Base-by-base conservation (phyloP, 805 yeast species). In the Saccharomycopsis selenospora region DNA sequence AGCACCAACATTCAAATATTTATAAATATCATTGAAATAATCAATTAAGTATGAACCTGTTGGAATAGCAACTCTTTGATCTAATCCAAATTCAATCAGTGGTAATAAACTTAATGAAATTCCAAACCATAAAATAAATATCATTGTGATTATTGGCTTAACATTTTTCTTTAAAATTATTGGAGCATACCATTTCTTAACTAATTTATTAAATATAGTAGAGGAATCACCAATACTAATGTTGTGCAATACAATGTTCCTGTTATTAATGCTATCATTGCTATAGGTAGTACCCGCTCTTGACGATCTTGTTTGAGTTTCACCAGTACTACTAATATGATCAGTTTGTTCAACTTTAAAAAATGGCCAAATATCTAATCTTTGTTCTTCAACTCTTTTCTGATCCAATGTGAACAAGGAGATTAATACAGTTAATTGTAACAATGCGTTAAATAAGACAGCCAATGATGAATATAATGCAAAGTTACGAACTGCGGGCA, bases 401-500 rank as follows among this genome's bases (percentile, higher is more conserved):
- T 81, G 87, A 57, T 85, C 95, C 3, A 85, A 59, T 0, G 87
- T 61, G 49, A 91, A 64, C 1, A 88, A 71, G 0, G 95, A 75
- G 2, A 88, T 74, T 62, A 91, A 90, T 27, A 83, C 77, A 0
- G 97, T 87, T 62, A 89, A 65, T 60, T 91, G 98, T 26, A 91
- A 68, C 0, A 79, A 40, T 1, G 91, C 80, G 61, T 91, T 90
- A 57, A 86, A 67, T 4, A 84, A 59, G 2, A 91, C 82, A 0
- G 98, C 91, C 14, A 88, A 84, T 0, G 96, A 90, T 4, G 95
- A 86, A 60, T 87, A 93, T 11, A 85, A 65, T 0, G 99, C 97
- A 70, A 91, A 91, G 63, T 90, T 93, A 54, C 83, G 75, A 17
- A 91, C 98, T 0, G 98, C 98, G 1, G 98, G 98, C 97, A 93